Evolutionary conservation across 352 stramenopile species (phyloP).

Genomic region (Phytophthora ramorum): DNA sequence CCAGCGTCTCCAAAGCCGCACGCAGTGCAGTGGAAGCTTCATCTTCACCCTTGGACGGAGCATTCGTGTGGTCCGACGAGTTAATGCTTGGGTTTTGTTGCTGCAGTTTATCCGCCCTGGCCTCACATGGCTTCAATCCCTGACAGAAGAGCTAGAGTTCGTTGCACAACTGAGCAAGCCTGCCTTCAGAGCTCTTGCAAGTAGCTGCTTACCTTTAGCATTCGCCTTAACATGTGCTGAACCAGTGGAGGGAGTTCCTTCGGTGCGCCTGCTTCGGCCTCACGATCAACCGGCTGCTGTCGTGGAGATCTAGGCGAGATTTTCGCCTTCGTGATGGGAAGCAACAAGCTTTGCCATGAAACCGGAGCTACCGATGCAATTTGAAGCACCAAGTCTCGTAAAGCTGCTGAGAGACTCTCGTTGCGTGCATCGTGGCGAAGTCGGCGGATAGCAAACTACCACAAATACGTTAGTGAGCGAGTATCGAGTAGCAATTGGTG

Average conservation of each 20-base stretch:
- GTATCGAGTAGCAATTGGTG: neutral
- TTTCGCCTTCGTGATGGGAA: neutral
- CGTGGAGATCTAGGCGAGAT: slow-evolving; percentile 21
- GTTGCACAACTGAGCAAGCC: neutral
- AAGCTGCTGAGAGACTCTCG: slow-evolving; percentile 17
- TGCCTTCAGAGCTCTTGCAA: neutral
- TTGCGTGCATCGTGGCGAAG: slow-evolving; percentile 40
- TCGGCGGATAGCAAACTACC: slow-evolving; percentile 56
- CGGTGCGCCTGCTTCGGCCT: slow-evolving; percentile 4
- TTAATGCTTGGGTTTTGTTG: neutral
- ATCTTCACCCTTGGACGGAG: neutral
- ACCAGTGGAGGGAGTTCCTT: slow-evolving; percentile 22
- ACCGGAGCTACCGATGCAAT: slow-evolving; percentile 48
- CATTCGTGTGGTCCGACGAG: neutral
- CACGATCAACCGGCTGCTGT: slow-evolving; percentile 11
- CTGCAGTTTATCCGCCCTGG: neutral
- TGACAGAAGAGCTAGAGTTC: slow-evolving; percentile 19
- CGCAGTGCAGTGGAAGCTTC: neutral
- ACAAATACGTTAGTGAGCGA: neutral
- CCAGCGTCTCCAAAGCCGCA: slow-evolving; percentile 12
- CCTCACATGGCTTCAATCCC: slow-evolving; percentile 6
- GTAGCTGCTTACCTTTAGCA: slow-evolving; percentile 20
- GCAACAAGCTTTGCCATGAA: slow-evolving; percentile 35
- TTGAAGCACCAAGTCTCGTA: slow-evolving; percentile 46
- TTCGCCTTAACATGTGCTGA: slow-evolving; percentile 18